Base-by-base conservation (phyloP, 2,329 filamentous ascomycete genomes). In the Periconia sp. region DNA sequence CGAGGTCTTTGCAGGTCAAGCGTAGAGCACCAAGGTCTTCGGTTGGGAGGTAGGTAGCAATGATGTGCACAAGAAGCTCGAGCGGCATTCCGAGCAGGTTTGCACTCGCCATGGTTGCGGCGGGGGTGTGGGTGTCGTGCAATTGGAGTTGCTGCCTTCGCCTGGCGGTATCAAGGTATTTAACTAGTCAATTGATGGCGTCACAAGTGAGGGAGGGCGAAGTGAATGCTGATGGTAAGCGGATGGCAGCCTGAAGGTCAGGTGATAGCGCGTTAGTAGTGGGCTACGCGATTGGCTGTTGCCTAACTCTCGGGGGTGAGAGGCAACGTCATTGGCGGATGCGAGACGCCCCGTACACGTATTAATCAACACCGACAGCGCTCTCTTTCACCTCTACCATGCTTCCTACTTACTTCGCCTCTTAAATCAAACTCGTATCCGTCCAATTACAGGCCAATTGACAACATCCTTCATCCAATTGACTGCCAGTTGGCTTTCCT, bases 31-130 rank as follows among this genome's bases (percentile, higher is more conserved):
- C 76, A 17, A 87, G 78, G 8, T 88, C 85, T 0, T 69, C 50
- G 0, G 86, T 88, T 0, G 75, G 74, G 17, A 89, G 77, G 45
- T 77, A 72, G 9, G 37, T 48, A 3, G 70, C 68, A 1, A 82
- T 78, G 57, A 89, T 77, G 14, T 83, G 69, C 2, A 69, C 61
- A 2, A 89, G 75, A 13, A 89, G 68, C 75, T 89, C 86, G 15
- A 82, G 71, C 0, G 86, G 85, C 1, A 86, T 60, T 0, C 65
- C 62, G 11, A 60, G 55, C 14, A 73, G 56, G 14, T 50, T 59
- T 8, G 64, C 52, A 6, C 47, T 54, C 6, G 64, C 56, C 68
- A 69, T 71, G 19, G 41, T 43, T 41, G 35, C 15, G 27, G 23
- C 8, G 23, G 23, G n/a, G 23, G 23, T 27, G 23, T 27, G 8